Base-by-base conservation (phyloP, 2,329 filamentous ascomycete species). In the Blastomyces parvus region DNA sequence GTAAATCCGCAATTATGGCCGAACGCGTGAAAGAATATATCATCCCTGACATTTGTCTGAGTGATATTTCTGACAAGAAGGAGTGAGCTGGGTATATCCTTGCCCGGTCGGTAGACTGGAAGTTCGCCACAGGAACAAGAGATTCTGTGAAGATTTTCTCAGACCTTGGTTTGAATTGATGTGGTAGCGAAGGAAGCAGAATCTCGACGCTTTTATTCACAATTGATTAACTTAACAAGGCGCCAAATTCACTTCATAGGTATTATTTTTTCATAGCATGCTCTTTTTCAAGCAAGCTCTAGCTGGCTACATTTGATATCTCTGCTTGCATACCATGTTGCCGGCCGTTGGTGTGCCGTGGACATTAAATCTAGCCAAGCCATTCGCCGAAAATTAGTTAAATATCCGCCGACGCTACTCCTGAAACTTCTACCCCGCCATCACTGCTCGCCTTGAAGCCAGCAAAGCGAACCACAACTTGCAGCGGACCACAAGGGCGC, bases 1-100 rank as follows among this genome's bases (percentile, higher is more conserved):
- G 75, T 60, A 78, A 78, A 66, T 70, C 71, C 67, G 68, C 11
- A 76, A 74, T 62, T 71, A 75, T 75, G 70, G 68, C 70, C 38
- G 71, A 61, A 33, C 69, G 72, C 9, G 70, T 66, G 14, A n/a
- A n/a, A n/a, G 3, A 4, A 44, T 44, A 19, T 44, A 44, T 36
- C 33, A 36, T 36, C 40, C 40, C 40, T 17, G 17, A 36, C 7
- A 9, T 36, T 36, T 36, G 2, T 36, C 6, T 36, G 33, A 36
- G 7, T 9, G 33, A 36, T 36, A 36, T 36, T 9, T 36, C 33
- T 36, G 33, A 36, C 33, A 6, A 36, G 33, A 36, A 42, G 14
- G 1, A 17, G 40, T 42, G 40, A 44, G 13, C 14, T 44, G 40
- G 13, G 14, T 13, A 44, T 48, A 48, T 48, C n/a, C 9, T 11